Evolutionary conservation across 352 stramenopile genomes (phyloP).

Genomic region (Pythium myriotylum): DNA sequence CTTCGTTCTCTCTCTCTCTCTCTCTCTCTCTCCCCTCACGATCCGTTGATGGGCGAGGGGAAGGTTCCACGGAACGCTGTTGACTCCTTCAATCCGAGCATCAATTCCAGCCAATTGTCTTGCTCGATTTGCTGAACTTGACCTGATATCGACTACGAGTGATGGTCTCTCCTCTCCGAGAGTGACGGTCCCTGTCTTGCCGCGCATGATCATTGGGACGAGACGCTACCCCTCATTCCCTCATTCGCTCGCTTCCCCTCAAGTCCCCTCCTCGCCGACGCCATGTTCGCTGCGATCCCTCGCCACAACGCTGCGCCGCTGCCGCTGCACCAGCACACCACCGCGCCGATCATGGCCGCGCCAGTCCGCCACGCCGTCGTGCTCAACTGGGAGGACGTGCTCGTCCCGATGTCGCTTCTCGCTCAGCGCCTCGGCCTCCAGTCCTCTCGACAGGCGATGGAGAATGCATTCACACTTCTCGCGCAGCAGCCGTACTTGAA

Average conservation of each 20-base stretch:
- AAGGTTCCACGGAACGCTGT: conserved; percentile 3
- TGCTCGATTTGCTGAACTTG: conserved; percentile 11
- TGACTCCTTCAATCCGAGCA: background rate
- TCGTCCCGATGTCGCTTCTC: conserved; percentile 51
- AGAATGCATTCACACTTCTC: conserved; percentile 32
- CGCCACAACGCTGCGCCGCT: conserved; percentile 13
- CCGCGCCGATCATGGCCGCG: background rate
- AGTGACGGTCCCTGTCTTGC: conserved; percentile 21
- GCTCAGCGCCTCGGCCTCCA: conserved; percentile 43
- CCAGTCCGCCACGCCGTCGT: conserved; percentile 37
- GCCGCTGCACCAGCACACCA: background rate
- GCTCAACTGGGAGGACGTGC: conserved; percentile 62
- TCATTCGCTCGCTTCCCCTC: conserved; percentile 3
- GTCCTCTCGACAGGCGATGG: conserved; percentile 35
- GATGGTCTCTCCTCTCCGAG: conserved; percentile 21
- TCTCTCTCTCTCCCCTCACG: too few relatives aligned
- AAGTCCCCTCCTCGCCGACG: background rate
- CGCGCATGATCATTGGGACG: conserved; percentile 13
- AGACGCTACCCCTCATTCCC: conserved; percentile 7
- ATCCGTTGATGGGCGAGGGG: background rate
- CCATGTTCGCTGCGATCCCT: conserved; percentile 27
- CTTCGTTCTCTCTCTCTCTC: too few relatives aligned
- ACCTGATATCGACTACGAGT: background rate
- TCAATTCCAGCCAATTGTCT: conserved; percentile 18
- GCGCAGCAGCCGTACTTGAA: conserved; percentile 50